These are phyloP conservation scores for Esteya vermicola DNA, from an alignment of 2,329 filamentous ascomycete species.

Conservation along the genomic window DNA sequence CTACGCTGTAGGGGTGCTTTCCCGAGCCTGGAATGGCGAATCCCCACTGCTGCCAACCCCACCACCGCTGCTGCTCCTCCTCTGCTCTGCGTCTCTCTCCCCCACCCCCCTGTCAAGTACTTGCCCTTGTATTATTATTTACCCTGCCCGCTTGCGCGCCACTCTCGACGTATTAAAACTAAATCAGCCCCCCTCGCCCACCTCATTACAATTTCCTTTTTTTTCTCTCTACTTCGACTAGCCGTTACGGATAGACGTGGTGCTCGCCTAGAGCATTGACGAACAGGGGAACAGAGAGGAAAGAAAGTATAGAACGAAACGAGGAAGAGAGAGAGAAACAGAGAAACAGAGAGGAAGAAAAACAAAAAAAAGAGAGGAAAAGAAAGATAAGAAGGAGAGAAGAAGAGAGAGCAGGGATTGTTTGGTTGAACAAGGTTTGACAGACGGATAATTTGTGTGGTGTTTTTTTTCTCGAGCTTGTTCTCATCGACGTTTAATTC, in stretches of 20 bases:
- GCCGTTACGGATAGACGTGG: conserved; percentile 7
- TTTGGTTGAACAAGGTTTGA: no score
- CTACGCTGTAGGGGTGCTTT: background rate
- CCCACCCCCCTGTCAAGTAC: background rate
- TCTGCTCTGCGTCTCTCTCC: background rate
- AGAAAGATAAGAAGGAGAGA: no score
- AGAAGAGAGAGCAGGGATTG: no score
- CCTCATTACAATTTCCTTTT: conserved; percentile 3
- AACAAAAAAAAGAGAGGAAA: background rate
- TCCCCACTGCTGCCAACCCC: background rate
- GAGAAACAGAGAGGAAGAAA: background rate
- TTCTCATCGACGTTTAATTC: background rate
- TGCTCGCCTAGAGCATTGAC: conserved; percentile 5
- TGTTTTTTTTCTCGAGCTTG: background rate
- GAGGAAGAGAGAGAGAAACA: background rate
- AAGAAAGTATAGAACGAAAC: background rate
- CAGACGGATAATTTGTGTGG: background rate
- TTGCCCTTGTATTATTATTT: no score
- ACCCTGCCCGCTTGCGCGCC: background rate
- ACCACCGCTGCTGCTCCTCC: background rate
- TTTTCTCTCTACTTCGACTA: background rate
- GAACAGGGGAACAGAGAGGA: background rate
- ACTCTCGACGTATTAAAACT: conserved; percentile 8
- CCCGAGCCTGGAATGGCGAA: conserved; percentile 1
- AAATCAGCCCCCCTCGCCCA: conserved; percentile 5